These are phyloP conservation scores for Dillenia turbinata DNA, from an alignment of 164 flowering plant genomes.

Conservation along the genomic window DNA sequence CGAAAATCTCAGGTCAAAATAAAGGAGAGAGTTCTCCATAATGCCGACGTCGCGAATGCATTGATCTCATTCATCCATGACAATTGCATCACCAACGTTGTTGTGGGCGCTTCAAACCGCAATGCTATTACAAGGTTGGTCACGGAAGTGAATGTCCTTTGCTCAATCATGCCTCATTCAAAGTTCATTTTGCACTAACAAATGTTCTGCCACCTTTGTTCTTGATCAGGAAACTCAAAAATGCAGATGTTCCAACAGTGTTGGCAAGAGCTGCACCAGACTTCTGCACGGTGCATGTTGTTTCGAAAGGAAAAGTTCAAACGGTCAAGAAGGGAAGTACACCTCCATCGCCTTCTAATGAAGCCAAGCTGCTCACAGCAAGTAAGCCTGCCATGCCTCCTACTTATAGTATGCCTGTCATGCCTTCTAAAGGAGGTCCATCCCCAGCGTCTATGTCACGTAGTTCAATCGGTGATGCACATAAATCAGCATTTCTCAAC, in stretches of 20 bases:
- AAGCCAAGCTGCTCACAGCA: not conserved
- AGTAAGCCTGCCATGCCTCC: too few relatives aligned
- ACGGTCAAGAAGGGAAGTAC: constrained; percentile 16
- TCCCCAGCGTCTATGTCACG: too few relatives aligned
- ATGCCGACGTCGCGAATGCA: constrained; percentile 36
- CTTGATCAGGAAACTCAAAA: constrained; percentile 32
- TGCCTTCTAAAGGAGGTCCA: too few relatives aligned
- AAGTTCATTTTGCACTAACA: too few relatives aligned
- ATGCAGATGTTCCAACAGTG: constrained; percentile 35
- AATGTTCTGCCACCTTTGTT: not conserved
- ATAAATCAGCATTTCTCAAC: too few relatives aligned
- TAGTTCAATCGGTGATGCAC: too few relatives aligned
- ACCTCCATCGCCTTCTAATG: constrained; percentile 8
- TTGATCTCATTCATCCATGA: constrained; percentile 20
- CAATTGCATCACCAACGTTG: constrained; percentile 30
- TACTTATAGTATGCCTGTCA: too few relatives aligned
- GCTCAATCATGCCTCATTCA: too few relatives aligned
- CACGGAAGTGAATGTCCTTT: too few relatives aligned
- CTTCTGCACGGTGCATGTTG: constrained; percentile 34
- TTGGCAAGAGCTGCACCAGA: constrained; percentile 40
- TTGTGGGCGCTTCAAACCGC: constrained; percentile 46
- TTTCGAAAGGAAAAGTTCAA: constrained; percentile 37
- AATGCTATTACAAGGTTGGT: constrained; percentile 34
- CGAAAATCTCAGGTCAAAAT: constrained; percentile 31
- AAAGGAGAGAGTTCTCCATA: constrained; percentile 42